Evolutionary conservation across 345 rosid genomes (phyloP).

Genomic region (Eucalyptus caleyi): DNA sequence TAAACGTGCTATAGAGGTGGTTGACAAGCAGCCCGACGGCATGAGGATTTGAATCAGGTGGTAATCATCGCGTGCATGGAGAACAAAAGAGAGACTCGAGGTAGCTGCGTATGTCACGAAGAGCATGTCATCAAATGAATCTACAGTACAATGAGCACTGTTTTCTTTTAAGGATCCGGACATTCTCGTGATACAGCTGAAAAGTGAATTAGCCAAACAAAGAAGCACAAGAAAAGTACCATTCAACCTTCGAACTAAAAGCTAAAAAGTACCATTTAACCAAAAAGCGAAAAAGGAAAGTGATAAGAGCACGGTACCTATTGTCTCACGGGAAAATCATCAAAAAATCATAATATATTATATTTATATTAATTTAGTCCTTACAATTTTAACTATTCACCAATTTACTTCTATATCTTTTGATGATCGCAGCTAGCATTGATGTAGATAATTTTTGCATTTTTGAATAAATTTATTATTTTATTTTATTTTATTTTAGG

Average conservation of each 20-base stretch:
- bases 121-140: background rate
- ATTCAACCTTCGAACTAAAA: background rate
- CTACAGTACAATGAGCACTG: background rate
- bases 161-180: background rate
- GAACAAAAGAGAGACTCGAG: background rate
- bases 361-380: no score
- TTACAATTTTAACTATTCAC: no score
- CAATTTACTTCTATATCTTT: no score
- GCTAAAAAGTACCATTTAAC: no score
- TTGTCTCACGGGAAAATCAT: no score
- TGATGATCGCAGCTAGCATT: no score
- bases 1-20: background rate
- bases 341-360: no score
- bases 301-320: no score
- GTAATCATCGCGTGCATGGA: background rate
- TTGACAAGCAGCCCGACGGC: background rate
- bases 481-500: no score
- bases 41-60: background rate
- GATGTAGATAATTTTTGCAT: no score
- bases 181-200: background rate
- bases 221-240: background rate
- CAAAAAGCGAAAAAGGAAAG: no score
- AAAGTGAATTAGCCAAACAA: background rate
- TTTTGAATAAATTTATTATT: no score
- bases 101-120: background rate